Evolutionary conservation across 2,329 filamentous ascomycete species (phyloP).

Genomic region (Trichoderma breve): DNA sequence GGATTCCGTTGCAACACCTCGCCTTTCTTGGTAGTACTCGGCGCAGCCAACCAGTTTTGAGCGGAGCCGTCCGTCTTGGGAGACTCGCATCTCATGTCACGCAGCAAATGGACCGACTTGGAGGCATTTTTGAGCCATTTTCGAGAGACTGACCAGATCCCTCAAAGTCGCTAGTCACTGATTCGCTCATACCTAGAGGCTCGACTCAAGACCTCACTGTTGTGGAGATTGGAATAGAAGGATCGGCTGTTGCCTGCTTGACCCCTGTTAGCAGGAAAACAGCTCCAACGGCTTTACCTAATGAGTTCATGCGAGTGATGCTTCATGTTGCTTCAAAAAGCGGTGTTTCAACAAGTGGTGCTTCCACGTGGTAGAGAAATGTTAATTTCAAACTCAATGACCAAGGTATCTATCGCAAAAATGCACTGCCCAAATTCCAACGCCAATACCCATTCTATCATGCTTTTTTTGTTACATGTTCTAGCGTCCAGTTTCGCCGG

Average conservation of each 20-base stretch:
- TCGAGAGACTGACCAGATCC: neutral
- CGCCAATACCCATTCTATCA: neutral
- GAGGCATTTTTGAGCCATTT: constrained; percentile 12
- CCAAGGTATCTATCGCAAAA: constrained; percentile 1
- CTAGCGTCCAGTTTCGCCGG: neutral
- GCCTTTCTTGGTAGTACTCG: neutral
- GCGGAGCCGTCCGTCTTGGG: neutral
- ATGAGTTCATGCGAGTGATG: neutral
- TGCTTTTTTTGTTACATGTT: neutral
- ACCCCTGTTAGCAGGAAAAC: neutral
- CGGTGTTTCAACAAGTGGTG: neutral
- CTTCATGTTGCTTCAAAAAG: neutral
- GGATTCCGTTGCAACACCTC: neutral
- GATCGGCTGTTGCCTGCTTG: constrained; percentile 11
- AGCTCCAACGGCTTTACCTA: neutral
- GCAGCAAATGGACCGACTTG: neutral
- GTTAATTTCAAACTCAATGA: neutral
- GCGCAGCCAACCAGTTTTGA: neutral
- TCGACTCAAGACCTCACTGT: neutral
- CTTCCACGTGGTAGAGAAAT: neutral
- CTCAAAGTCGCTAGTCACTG: neutral
- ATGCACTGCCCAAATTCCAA: neutral
- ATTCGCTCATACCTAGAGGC: neutral
- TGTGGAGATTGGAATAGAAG: neutral
- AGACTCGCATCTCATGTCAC: constrained; percentile 10